These are phyloP conservation scores for Xylaria arbuscula DNA, from an alignment of 2,329 filamentous ascomycete species.

Conservation along the genomic window DNA sequence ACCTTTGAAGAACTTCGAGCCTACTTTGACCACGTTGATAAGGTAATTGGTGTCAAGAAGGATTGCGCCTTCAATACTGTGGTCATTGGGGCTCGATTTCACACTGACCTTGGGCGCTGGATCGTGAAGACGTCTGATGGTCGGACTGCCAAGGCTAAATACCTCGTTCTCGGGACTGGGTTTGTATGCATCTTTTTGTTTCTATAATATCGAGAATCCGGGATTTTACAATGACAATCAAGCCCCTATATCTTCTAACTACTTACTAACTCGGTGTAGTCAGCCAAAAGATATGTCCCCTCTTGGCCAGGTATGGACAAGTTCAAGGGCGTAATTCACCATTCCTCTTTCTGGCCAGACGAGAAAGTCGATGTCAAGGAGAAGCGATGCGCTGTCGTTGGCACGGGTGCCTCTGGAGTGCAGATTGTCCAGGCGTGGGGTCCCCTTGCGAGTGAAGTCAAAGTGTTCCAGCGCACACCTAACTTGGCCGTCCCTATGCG, in stretches of 20 bases:
- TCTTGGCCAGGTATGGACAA: too few relatives aligned
- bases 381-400: constrained; percentile 74
- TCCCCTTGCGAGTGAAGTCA: constrained; percentile 62
- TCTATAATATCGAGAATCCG: too few relatives aligned
- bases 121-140: constrained; percentile 63
- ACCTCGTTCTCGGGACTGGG: constrained; percentile 64
- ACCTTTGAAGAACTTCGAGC: constrained; percentile 61
- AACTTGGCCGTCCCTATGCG: constrained; percentile 74
- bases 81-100: constrained; percentile 64
- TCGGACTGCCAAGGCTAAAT: constrained; percentile 60
- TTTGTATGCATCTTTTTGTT: constrained; percentile 59
- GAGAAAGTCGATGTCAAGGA: constrained; percentile 65
- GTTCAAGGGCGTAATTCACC: too few relatives aligned
- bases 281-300: too few relatives aligned
- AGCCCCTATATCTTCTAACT: too few relatives aligned
- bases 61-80: constrained; percentile 67
- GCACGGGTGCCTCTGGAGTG: constrained; percentile 72
- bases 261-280: too few relatives aligned
- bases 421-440: constrained; percentile 72
- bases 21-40: constrained; percentile 71
- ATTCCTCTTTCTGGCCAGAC: too few relatives aligned
- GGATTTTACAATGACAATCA: too few relatives aligned
- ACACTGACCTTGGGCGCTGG: constrained; percentile 62
- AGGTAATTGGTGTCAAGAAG: constrained; percentile 65
- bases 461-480: constrained; percentile 74